Evolutionary conservation across 2,329 filamentous ascomycete genomes (phyloP), one percentile per base, ranked within the genome.

Genomic region (Exophiala bonariae): DNA sequence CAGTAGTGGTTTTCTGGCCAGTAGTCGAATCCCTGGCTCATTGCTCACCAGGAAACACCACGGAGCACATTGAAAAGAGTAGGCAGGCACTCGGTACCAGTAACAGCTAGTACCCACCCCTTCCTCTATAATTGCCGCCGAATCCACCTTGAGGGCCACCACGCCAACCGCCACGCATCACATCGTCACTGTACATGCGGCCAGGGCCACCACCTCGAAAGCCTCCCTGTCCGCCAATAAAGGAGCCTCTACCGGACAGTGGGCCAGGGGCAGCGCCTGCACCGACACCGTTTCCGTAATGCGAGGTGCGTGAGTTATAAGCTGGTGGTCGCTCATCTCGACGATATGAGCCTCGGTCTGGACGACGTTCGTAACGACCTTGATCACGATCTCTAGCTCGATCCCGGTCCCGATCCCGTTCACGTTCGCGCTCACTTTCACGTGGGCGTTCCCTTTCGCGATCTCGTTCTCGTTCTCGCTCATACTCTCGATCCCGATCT

Each of bases 91-190:
- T n/a, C n/a, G n/a, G n/a, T n/a, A n/a, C n/a, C n/a, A n/a, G n/a
- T n/a, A n/a, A 40, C 19, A 40, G 13, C 11, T 11, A 26, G 23
- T 26, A 26, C 6, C 23, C 23, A 26, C 23, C 23, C 23, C 23
- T 6, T 39, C 53, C 47, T 18, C 50, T 38, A 33, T 50, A 53
- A 3, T 47, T 40, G 18, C 41, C 30, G 17, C 48, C 79, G 67
- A 63, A 67, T 73, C 33, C 80, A 82, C 65, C 66, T 73, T 6
- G 80, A 79, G 30, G 79, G 81, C 58, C 63, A 81, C 51, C 82
- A 82, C 69, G 74, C 70, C 59, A 80, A 82, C 67, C 71, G 75
- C 45, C 83, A 82, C 75, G 82, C 48, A 49, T 52, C 39, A 44
- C 38, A 28, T 53, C 50, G 37, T 50, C 50, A 41, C 44, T 43